Conservation (phyloP, 768 basidiomycete genomes). For the Leccinum pellstonianum region DNA sequence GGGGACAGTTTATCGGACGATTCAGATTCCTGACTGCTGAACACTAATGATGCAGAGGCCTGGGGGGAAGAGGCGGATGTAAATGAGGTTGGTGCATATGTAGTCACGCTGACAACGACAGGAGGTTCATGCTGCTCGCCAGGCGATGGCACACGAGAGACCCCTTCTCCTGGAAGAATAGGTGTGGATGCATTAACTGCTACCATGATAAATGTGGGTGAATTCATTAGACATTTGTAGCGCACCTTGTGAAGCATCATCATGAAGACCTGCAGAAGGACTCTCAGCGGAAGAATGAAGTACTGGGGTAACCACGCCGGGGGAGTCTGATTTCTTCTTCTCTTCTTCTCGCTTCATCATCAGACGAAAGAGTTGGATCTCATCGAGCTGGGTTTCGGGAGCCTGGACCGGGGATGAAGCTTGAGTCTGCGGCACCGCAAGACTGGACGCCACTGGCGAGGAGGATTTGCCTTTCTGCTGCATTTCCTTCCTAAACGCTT, state of each 20-base stretch:
- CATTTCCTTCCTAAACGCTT: slow-evolving; percentile 84
- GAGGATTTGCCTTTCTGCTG: slow-evolving; percentile 69
- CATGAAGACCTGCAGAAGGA: slow-evolving; percentile 6
- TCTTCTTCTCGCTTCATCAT: slow-evolving; percentile 79
- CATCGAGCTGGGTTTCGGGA: slow-evolving; percentile 55
- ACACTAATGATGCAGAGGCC: slow-evolving; percentile 1
- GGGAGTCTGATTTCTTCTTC: slow-evolving; percentile 38
- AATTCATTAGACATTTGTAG: not conserved
- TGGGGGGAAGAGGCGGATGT: slow-evolving; percentile 17
- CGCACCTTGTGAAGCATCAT: slow-evolving; percentile 23
- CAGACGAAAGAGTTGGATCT: slow-evolving; percentile 80
- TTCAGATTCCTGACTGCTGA: slow-evolving; percentile 21
- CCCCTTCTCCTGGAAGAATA: slow-evolving; percentile 5
- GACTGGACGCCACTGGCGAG: slow-evolving; percentile 14
- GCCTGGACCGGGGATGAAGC: slow-evolving; percentile 18
- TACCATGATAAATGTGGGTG: slow-evolving; percentile 12
- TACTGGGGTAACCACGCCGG: not conserved
- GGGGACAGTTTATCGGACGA: slow-evolving; percentile 17
- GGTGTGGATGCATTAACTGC: slow-evolving; percentile 12
- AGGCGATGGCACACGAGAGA: slow-evolving; percentile 17
- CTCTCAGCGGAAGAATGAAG: slow-evolving; percentile 13
- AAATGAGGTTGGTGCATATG: slow-evolving; percentile 5
- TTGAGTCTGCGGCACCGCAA: slow-evolving; percentile 20
- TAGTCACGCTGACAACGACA: not conserved
- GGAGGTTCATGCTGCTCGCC: slow-evolving; percentile 14